Percentiles rank a stretch among this genome's conserved stretches.
Evolutionary conservation across 768 basidiomycete species (phyloP).

Genomic region (Macrolepiota dolichaula): DNA sequence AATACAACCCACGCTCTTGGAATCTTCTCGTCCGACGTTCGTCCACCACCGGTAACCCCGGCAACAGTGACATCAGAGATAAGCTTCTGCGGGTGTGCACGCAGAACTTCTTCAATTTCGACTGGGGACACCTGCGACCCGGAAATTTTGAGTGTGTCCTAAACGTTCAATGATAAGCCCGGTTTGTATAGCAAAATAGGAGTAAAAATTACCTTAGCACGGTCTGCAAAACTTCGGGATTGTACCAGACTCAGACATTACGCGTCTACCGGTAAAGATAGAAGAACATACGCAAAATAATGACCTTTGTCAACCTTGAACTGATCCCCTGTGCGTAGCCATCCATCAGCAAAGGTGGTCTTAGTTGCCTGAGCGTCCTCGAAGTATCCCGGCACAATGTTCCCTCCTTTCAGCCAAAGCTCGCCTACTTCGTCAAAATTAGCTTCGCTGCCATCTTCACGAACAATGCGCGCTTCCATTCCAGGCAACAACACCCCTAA

Average conservation of each 20-base stretch:
- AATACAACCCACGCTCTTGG: constrained; percentile 79
- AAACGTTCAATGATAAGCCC: neutral
- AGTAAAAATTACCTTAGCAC: constrained; percentile 51
- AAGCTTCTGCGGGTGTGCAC: constrained; percentile 56
- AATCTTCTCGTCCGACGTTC: constrained; percentile 65
- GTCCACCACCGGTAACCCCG: constrained; percentile 67
- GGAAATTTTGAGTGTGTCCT: constrained; percentile 79
- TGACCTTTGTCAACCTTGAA: constrained; percentile 57
- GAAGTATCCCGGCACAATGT: constrained; percentile 67
- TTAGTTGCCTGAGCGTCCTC: constrained; percentile 61
- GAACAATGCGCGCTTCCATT: constrained; percentile 55
- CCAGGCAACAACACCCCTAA: constrained; percentile 60
- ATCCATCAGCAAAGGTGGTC: constrained; percentile 65
- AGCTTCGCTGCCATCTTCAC: constrained; percentile 54
- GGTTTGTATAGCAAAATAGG: neutral
- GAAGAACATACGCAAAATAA: constrained; percentile 54
- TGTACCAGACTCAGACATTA: neutral
- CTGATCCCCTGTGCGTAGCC: constrained; percentile 72
- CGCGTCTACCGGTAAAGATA: neutral
- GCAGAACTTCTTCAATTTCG: constrained; percentile 70
- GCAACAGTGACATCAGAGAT: constrained; percentile 67
- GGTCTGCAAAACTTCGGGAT: constrained; percentile 60
- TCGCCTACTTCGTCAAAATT: constrained; percentile 61
- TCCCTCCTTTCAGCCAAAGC: constrained; percentile 52
- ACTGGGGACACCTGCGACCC: constrained; percentile 77